Evolutionary conservation across 2,329 filamentous ascomycete species (phyloP).

Genomic region (Fusarium sp.): DNA sequence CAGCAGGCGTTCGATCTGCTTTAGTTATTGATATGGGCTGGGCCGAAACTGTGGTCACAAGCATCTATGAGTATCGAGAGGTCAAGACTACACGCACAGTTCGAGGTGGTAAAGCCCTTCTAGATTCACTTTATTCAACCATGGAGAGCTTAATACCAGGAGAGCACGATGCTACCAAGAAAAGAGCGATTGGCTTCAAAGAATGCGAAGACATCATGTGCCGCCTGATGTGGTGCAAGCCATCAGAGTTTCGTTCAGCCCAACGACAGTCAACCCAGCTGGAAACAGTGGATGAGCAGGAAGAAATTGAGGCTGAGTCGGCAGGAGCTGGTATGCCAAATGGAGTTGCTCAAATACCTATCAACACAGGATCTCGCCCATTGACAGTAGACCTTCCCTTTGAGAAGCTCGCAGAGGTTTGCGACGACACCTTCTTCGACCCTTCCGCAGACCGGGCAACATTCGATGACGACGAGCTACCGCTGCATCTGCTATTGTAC

Average conservation of each 20-base stretch:
- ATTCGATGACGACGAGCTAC: constrained; percentile 88
- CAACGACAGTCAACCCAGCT: constrained; percentile 56
- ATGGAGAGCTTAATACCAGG: constrained; percentile 57
- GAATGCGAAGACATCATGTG: constrained; percentile 84
- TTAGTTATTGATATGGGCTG: constrained; percentile 92
- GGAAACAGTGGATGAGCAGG: constrained; percentile 68
- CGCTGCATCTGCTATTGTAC: constrained; percentile 82
- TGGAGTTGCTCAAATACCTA: constrained; percentile 56
- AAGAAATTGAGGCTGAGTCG: constrained; percentile 60
- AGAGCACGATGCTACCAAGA: constrained; percentile 50
- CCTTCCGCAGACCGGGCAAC: constrained; percentile 62
- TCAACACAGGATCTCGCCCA: constrained; percentile 63
- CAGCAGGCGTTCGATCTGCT: constrained; percentile 86
- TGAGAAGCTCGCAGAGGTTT: constrained; percentile 76
- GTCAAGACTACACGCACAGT: constrained; percentile 77
- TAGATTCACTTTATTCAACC: constrained; percentile 75
- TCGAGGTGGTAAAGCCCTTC: constrained; percentile 78
- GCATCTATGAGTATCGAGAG: constrained; percentile 91
- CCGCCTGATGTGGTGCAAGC: constrained; percentile 80
- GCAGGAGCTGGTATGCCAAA: constrained; percentile 38
- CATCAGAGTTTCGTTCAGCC: constrained; percentile 49
- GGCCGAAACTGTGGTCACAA: constrained; percentile 88
- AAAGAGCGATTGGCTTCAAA: constrained; percentile 71
- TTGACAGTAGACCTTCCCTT: constrained; percentile 75
- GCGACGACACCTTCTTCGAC: constrained; percentile 80